Conservation (phyloP, 306 rosid genomes). For the Notholithocarpus densiflorus region DNA sequence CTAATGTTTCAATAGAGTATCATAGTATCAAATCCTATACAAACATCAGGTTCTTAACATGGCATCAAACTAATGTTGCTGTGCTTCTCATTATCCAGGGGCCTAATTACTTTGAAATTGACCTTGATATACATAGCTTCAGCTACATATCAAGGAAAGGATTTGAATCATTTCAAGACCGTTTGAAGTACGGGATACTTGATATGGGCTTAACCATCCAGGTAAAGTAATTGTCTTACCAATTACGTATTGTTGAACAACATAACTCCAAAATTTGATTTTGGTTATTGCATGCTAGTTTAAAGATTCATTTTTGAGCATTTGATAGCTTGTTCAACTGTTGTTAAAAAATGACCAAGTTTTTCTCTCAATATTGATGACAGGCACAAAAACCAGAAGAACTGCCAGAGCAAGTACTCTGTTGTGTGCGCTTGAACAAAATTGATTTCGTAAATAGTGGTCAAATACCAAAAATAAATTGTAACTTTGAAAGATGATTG, state of each 20-base stretch:
- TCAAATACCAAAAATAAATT: slow-evolving; percentile 79
- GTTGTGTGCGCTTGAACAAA: slow-evolving; percentile 78
- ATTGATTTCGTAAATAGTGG: slow-evolving; percentile 76
- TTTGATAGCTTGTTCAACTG: background rate
- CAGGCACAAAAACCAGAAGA: slow-evolving; percentile 95
- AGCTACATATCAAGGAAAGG: slow-evolving; percentile 94
- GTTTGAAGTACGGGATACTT: slow-evolving; percentile 58
- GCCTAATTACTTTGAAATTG: slow-evolving; percentile 86
- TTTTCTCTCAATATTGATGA: background rate
- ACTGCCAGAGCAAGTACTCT: slow-evolving; percentile 80
- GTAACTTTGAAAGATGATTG: slow-evolving; percentile 39
- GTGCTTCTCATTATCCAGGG: slow-evolving; percentile 43
- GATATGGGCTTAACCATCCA: slow-evolving; percentile 89
- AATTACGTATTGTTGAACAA: background rate
- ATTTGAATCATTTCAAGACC: slow-evolving; percentile 76
- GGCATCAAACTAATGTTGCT: background rate
- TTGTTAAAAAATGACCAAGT: background rate
- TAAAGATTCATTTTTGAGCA: background rate
- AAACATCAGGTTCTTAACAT: background rate
- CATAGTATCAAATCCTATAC: background rate
- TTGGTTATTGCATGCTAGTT: background rate
- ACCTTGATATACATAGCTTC: slow-evolving; percentile 87
- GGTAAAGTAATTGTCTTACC: slow-evolving; percentile 35
- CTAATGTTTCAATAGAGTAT: background rate
- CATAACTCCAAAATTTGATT: background rate